A percentile compares a stretch with the other conserved stretches of the same genome.
phyloP scores from a whole-genome alignment of 2,329 filamentous ascomycete genomes.

The Stylonectria norvegica region DNA sequence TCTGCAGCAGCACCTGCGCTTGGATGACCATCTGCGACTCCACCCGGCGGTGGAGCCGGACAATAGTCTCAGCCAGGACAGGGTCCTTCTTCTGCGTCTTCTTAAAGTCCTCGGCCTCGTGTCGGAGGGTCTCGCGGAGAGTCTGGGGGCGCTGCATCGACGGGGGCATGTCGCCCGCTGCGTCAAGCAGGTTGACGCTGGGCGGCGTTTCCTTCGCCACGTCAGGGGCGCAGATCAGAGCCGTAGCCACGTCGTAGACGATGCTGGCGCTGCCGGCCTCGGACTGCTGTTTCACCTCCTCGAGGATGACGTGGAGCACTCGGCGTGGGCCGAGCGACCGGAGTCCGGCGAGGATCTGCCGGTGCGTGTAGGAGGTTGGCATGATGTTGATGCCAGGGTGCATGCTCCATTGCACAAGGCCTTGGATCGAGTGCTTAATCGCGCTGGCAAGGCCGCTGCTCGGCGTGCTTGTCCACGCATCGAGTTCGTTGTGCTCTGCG shows the following conservation, averaged over 20 bases:
- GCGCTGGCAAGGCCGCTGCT: slow-evolving; percentile 55
- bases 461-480: slow-evolving; percentile 59
- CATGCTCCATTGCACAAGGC: slow-evolving; percentile 64
- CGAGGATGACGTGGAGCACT: slow-evolving; percentile 59
- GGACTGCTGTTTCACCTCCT: slow-evolving; percentile 63
- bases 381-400: slow-evolving; percentile 52
- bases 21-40: slow-evolving; percentile 59
- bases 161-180: slow-evolving; percentile 34
- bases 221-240: slow-evolving; percentile 67
- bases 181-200: slow-evolving; percentile 30
- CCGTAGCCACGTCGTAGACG: slow-evolving; percentile 66
- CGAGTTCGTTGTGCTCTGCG: slow-evolving; percentile 63
- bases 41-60: slow-evolving; percentile 61
- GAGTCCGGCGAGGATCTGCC: slow-evolving; percentile 60
- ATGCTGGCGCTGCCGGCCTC: slow-evolving; percentile 57
- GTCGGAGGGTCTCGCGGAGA: slow-evolving; percentile 57
- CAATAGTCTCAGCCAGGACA: slow-evolving; percentile 56
- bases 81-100: slow-evolving; percentile 55
- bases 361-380: slow-evolving; percentile 68
- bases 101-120: slow-evolving; percentile 56
- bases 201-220: slow-evolving; percentile 43
- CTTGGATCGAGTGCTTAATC: slow-evolving; percentile 59
- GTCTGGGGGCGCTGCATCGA: slow-evolving; percentile 49
- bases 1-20: slow-evolving; percentile 41
- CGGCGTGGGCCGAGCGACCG: slow-evolving; percentile 60